phyloP scores from a whole-genome alignment of 2,329 filamentous ascomycete genomes.

The Aspergillus ibericus region DNA sequence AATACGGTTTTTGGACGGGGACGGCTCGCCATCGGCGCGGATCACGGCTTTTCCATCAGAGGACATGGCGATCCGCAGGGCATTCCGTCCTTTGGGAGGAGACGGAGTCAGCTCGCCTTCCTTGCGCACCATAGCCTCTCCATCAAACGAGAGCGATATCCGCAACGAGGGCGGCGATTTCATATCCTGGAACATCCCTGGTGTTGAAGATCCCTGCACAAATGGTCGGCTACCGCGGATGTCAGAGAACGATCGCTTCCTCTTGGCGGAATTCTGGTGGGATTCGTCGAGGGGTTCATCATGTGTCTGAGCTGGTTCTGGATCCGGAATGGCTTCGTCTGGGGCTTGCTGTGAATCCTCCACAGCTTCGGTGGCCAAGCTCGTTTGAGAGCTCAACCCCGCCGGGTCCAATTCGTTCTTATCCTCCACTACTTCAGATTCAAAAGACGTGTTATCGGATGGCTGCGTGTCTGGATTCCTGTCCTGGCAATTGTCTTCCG shows the following conservation, averaged over 20 bases:
- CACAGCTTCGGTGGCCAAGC: conserved; percentile 26
- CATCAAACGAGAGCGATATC: conserved; percentile 44
- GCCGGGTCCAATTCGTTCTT: conserved; percentile 30
- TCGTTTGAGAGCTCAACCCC: conserved; percentile 33
- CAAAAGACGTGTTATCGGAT: conserved; percentile 22
- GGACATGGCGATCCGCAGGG: conserved; percentile 76
- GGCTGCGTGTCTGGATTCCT: conserved; percentile 19
- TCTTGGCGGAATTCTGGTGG: conserved; percentile 25
- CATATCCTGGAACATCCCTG: conserved; percentile 19
- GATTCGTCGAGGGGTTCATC: conserved; percentile 22
- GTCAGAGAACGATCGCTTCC: conserved; percentile 38
- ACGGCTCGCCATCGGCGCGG: conserved; percentile 68
- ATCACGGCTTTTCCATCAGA: conserved; percentile 90
- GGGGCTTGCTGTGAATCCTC: conserved; percentile 26
- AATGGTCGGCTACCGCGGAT: conserved; percentile 19
- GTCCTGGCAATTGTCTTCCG: conserved; percentile 23
- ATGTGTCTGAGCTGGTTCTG: conserved; percentile 12
- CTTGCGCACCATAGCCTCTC: conserved; percentile 39
- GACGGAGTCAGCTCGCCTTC: conserved; percentile 43
- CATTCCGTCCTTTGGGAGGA: conserved; percentile 43
- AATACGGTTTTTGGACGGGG: conserved; percentile 58
- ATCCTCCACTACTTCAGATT: conserved; percentile 22
- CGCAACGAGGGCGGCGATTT: conserved; percentile 42
- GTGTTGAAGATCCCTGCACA: conserved; percentile 14
- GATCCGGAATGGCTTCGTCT: conserved; percentile 21